Conservation (phyloP, 2,329 filamentous ascomycete genomes). For the Neofusicoccum ribis region DNA sequence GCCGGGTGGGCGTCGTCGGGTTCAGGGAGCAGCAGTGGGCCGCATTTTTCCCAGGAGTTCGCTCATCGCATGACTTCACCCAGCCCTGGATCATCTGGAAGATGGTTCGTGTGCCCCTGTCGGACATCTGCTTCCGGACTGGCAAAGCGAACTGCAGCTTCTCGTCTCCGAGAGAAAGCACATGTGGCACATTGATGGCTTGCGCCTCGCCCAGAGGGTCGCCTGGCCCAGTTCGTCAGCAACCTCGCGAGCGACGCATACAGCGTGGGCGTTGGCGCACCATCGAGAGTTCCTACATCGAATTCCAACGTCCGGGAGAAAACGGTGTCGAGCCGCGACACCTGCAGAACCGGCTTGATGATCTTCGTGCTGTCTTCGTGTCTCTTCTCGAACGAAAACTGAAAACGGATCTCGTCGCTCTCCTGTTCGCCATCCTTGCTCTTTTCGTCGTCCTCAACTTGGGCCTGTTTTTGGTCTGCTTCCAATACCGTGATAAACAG, state of each 20-base stretch:
- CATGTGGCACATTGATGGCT: not conserved
- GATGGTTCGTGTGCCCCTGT: constrained; percentile 2
- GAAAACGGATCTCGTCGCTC: constrained; percentile 2
- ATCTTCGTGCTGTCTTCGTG: not conserved
- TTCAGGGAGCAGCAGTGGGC: not conserved
- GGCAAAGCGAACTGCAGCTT: not conserved
- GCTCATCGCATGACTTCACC: constrained; percentile 7
- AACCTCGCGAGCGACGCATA: not conserved
- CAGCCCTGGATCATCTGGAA: constrained; percentile 3
- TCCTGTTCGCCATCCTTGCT: not conserved
- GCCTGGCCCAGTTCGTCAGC: not conserved
- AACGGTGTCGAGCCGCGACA: not conserved
- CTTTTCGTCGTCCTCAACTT: not conserved
- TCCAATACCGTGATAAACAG: not conserved
- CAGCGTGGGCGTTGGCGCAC: not conserved
- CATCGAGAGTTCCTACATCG: not conserved
- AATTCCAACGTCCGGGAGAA: constrained; percentile 15
- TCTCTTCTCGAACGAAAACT: not conserved
- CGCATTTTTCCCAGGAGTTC: not conserved
- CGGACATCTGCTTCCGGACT: not conserved
- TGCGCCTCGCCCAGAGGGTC: not conserved
- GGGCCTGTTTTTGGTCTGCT: not conserved
- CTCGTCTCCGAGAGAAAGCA: not conserved
- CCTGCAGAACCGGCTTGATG: not conserved
- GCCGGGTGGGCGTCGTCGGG: constrained; percentile 8